Evolutionary conservation across 768 basidiomycete species (phyloP).

Genomic region (Russula griseocarnosa): DNA sequence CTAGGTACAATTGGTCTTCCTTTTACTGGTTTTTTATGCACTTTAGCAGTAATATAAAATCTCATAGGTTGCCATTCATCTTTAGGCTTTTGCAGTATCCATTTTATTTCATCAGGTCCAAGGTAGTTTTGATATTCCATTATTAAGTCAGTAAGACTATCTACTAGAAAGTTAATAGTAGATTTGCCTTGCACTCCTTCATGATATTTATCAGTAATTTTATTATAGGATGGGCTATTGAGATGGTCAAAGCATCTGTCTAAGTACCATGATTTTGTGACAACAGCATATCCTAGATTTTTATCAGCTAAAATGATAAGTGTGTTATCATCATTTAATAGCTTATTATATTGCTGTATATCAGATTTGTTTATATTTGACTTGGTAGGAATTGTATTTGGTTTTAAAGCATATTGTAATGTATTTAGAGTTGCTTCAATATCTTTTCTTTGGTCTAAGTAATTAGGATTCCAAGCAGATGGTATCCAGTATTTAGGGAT

Average conservation of each 20-base stretch:
- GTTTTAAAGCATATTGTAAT: not conserved
- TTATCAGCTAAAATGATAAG: not conserved
- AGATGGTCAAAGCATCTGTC: not conserved
- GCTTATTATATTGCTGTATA: not conserved
- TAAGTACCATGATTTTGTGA: not conserved
- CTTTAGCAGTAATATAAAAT: not conserved
- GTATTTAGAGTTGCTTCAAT: not conserved
- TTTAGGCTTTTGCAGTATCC: not conserved
- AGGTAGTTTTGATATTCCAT: not conserved
- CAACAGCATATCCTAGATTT: not conserved
- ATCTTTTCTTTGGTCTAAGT: not conserved
- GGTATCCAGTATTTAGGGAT: not conserved
- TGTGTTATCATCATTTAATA: not conserved
- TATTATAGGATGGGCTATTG: not conserved
- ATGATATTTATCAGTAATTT: not conserved
- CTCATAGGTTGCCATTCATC: not conserved
- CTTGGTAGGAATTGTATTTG: not conserved
- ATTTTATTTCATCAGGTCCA: not conserved
- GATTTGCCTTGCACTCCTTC: not conserved
- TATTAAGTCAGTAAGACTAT: not conserved
- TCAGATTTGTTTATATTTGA: not conserved
- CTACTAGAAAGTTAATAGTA: not conserved
- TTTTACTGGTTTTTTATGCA: not conserved
- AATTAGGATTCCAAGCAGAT: not conserved
- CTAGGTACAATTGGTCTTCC: constrained; percentile 1